These are phyloP conservation scores for Jamesozyma jinghongensis DNA, from an alignment of 805 yeast genomes.

Conservation along the genomic window DNA sequence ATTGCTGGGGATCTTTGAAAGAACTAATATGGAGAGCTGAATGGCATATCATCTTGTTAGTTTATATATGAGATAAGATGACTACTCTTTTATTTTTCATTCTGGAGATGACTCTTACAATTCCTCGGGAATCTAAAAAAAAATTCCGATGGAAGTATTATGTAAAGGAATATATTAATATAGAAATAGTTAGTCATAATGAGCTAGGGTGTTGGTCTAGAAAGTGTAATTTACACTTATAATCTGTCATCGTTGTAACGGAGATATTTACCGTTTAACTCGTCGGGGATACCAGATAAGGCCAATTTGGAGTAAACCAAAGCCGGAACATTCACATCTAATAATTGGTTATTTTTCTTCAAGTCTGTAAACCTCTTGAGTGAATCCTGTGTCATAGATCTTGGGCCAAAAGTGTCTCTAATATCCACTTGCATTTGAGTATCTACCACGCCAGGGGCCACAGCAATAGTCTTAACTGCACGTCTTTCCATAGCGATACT, in stretches of 20 bases:
- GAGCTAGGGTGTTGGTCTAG: too few relatives aligned
- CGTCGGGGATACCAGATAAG: slow-evolving; percentile 44
- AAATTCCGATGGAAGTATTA: too few relatives aligned
- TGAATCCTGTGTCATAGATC: slow-evolving; percentile 51
- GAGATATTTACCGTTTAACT: slow-evolving; percentile 57
- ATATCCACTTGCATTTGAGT: slow-evolving; percentile 82
- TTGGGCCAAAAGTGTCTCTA: slow-evolving; percentile 49
- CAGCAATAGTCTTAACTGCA: slow-evolving; percentile 42
- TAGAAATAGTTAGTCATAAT: too few relatives aligned
- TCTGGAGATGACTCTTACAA: too few relatives aligned
- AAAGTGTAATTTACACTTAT: not conserved
- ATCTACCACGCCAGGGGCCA: slow-evolving; percentile 94
- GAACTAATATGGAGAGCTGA: too few relatives aligned
- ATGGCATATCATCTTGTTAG: too few relatives aligned
- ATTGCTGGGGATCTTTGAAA: too few relatives aligned
- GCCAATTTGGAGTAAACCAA: slow-evolving; percentile 59
- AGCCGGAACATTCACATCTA: slow-evolving; percentile 69
- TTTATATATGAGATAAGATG: too few relatives aligned
- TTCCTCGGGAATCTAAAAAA: too few relatives aligned
- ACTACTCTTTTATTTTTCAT: too few relatives aligned
- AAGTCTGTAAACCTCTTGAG: slow-evolving; percentile 56
- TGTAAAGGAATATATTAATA: too few relatives aligned
- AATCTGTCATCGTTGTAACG: slow-evolving; percentile 44
- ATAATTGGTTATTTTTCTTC: slow-evolving; percentile 46
- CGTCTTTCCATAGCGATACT: slow-evolving; percentile 64